phyloP scores from a whole-genome alignment of 768 basidiomycete species.

The Holtermannia corniformis region DNA sequence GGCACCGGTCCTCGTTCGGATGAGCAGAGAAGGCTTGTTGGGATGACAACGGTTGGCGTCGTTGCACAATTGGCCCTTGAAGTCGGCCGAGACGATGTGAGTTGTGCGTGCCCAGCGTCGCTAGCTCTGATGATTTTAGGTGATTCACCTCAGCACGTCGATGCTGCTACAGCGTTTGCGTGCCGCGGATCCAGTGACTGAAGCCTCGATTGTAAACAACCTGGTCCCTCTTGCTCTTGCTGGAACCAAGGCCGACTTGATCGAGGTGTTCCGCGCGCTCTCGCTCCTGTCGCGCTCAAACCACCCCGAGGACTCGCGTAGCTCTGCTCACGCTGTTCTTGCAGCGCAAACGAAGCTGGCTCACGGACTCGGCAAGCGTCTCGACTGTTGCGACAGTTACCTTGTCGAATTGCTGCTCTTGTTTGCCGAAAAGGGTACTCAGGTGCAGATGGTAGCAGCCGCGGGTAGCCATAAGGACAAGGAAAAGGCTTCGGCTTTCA shows the following conservation, averaged over 20 bases:
- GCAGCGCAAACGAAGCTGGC: conserved; percentile 86
- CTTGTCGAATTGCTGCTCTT: conserved; percentile 73
- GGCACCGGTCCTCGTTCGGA: conserved; percentile 14
- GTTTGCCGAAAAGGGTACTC: conserved; percentile 83
- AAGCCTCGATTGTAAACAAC: conserved; percentile 84
- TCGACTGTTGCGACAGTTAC: conserved; percentile 70
- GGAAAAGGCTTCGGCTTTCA: conserved; percentile 13
- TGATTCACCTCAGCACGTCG: conserved; percentile 76
- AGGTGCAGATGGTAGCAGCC: conserved; percentile 69
- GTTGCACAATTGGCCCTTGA: conserved; percentile 81
- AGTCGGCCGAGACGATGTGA: conserved; percentile 72
- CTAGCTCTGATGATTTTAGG: conserved; percentile 44
- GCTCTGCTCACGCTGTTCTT: conserved; percentile 84
- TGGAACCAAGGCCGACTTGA: conserved; percentile 65
- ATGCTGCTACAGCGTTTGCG: conserved; percentile 84
- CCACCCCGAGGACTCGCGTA: conserved; percentile 78
- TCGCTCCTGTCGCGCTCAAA: conserved; percentile 73
- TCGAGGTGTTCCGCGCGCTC: conserved; percentile 74
- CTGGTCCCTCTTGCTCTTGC: conserved; percentile 78
- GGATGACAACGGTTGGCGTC: conserved; percentile 83
- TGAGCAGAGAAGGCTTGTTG: conserved; percentile 72
- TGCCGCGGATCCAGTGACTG: conserved; percentile 73
- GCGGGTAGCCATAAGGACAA: conserved; percentile 55
- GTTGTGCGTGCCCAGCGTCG: not conserved
- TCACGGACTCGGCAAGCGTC: conserved; percentile 60